Evolutionary conservation across 768 basidiomycete genomes (phyloP).

Genomic region (Suillus variegatus): DNA sequence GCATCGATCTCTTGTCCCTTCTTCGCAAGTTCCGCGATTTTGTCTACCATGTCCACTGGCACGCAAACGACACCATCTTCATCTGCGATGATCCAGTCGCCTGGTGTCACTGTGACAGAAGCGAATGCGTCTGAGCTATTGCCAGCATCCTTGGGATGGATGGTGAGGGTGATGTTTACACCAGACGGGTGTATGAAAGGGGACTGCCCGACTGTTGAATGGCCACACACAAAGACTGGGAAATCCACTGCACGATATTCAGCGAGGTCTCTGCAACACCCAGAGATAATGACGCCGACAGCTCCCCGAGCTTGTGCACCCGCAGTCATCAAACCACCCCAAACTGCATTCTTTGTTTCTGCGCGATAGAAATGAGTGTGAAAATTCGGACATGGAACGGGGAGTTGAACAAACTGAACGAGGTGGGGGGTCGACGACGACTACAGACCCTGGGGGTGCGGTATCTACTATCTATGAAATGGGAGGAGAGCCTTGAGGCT

Average conservation of each 20-base stretch:
- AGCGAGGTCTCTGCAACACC: constrained; percentile 79
- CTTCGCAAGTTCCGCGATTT: constrained; percentile 58
- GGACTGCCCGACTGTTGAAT: constrained; percentile 84
- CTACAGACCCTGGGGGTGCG: constrained; percentile 59
- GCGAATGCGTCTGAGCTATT: constrained; percentile 47
- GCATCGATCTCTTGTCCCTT: constrained; percentile 67
- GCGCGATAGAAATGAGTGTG: constrained; percentile 6
- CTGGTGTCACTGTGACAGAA: constrained; percentile 61
- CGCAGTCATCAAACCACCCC: constrained; percentile 92
- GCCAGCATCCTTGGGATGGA: constrained; percentile 36
- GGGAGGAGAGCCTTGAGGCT: constrained; percentile 64
- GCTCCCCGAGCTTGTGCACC: constrained; percentile 74
- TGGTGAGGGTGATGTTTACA: constrained; percentile 63
- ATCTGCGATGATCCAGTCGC: constrained; percentile 86
- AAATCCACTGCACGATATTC: constrained; percentile 74
- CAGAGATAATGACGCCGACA: constrained; percentile 78
- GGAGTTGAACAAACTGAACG: constrained; percentile 45
- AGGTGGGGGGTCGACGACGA: constrained; percentile 75
- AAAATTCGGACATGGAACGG: constrained; percentile 5
- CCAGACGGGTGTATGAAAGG: constrained; percentile 81
- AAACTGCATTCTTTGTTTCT: constrained; percentile 81
- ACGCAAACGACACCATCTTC: constrained; percentile 89
- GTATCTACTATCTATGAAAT: constrained; percentile 92
- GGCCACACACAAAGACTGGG: constrained; percentile 80
- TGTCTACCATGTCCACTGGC: constrained; percentile 49